Evolutionary conservation across 306 rosid species (phyloP), one percentile per base, ranked within the genome.

Genomic region (Delonix regia): DNA sequence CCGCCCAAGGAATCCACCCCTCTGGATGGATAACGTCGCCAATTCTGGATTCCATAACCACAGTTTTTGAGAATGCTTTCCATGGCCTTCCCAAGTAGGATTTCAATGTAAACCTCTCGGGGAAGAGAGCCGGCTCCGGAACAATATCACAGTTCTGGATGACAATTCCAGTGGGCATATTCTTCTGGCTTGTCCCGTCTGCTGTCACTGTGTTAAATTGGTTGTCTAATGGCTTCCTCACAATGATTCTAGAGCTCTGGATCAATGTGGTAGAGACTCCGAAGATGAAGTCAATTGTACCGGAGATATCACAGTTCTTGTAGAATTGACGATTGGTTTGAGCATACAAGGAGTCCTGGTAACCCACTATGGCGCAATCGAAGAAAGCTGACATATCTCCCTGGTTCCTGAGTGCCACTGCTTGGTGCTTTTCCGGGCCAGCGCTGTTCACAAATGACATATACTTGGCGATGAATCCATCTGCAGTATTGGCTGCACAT

Each of bases 241-340:
- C 85, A 4, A 87, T 70, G 80, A 91, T 83, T 71, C 64, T 12
- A 0, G 88, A 82, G 89, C 82, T 87, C 56, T 91, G 96, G 80
- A 91, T 89, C 18, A 87, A 6, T 0, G 79, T 60, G 4, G 85
- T 1, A 3, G 88, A 74, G 19, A 76, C 79, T 0, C 96, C 93
- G 18, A 91, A 91, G 24, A 91, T 91, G 88, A 78, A 91, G 83
- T 91, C 96, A 0, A 91, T 69, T 0, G 92, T 89, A 12, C 96
- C 96, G 0, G 93, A 88, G 62, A 91, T 81, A 12, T 81, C 92
- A 24, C 96, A 87, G 78, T 88, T 83, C 62, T 90, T 71, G 83
- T 77, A 90, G 86, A 91, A 89, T 21, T 89, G 91, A 16, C 90
- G 86, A 0, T 86, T 69, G 10, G 85, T 19, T 10, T 89, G 91